A percentile compares a stretch with the other conserved stretches of the same genome.
Evolutionary conservation across 2,329 filamentous ascomycete genomes (phyloP).

Genomic region (Colletotrichum sublineola): DNA sequence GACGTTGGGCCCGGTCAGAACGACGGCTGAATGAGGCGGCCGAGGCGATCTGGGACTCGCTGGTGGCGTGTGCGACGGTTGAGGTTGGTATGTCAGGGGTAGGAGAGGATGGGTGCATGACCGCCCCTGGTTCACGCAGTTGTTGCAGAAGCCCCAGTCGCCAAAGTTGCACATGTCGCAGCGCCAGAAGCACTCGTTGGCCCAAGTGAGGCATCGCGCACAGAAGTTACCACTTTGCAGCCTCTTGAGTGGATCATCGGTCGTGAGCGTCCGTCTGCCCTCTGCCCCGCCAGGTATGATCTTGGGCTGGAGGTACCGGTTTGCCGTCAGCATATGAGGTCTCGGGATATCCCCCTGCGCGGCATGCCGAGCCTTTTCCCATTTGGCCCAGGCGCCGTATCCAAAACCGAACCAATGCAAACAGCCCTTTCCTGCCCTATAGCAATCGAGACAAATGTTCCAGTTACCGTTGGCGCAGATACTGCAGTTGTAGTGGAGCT

Average conservation of each 20-base stretch:
- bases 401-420: constrained; percentile 92
- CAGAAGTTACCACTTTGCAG: constrained; percentile 89
- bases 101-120: constrained; percentile 87
- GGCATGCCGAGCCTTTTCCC: constrained; percentile 66
- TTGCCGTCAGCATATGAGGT: constrained; percentile 71
- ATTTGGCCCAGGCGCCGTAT: constrained; percentile 75
- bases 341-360: constrained; percentile 57
- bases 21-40: constrained; percentile 59
- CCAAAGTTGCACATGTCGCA: constrained; percentile 90
- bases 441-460: constrained; percentile 86
- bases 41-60: constrained; percentile 59
- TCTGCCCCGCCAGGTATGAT: constrained; percentile 65
- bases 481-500: constrained; percentile 86
- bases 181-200: constrained; percentile 91
- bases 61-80: constrained; percentile 53
- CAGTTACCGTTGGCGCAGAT: constrained; percentile 78
- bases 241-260: constrained; percentile 75
- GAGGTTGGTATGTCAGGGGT: constrained; percentile 75
- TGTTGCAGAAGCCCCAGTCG: constrained; percentile 94
- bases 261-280: constrained; percentile 70
- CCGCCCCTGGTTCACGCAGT: constrained; percentile 85
- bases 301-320: constrained; percentile 67
- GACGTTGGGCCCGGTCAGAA: constrained; percentile 62
- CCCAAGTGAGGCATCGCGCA: constrained; percentile 77
- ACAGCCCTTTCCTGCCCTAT: constrained; percentile 82